Percentiles rank a stretch among this genome's conserved stretches.
phyloP scores from a whole-genome alignment of 1,284 basidiomycete genomes.

The Naganishia sp. region DNA sequence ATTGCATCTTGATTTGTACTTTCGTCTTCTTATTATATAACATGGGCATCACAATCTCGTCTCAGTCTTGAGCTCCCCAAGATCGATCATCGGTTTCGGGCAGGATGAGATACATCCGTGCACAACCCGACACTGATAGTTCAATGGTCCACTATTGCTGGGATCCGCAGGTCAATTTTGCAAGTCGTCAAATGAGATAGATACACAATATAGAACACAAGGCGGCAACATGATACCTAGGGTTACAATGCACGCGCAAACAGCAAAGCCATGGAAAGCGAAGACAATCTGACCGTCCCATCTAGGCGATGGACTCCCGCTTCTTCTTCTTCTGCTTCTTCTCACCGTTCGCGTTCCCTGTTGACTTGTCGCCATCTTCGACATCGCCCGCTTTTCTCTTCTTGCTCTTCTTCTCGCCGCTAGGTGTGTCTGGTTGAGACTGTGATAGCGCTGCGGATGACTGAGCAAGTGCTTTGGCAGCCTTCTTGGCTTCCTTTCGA shows the following conservation, averaged over 20 bases:
- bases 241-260: conserved; percentile 15
- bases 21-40: too few species aligned
- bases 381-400: conserved; percentile 22
- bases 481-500: conserved; percentile 61
- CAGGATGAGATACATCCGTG: too few species aligned
- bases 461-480: conserved; percentile 24
- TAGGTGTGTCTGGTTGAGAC: conserved; percentile 26
- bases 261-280: background rate
- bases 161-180: too few species aligned
- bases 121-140: too few species aligned
- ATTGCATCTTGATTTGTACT: too few species aligned
- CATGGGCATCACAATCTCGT: too few species aligned
- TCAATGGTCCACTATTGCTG: too few species aligned
- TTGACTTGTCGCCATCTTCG: conserved; percentile 11
- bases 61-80: too few species aligned
- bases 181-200: conserved; percentile 8
- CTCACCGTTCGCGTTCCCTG: conserved; percentile 12
- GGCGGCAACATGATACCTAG: conserved; percentile 12
- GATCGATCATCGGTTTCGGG: too few species aligned
- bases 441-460: conserved; percentile 20
- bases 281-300: background rate
- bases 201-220: conserved; percentile 30
- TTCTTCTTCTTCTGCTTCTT: conserved; percentile 31
- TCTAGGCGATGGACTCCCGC: conserved; percentile 23
- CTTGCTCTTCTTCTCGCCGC: conserved; percentile 18